Evolutionary conservation across 2,329 filamentous ascomycete species (phyloP), one percentile per base, ranked within the genome.

Genomic region (Acephala macrosclerotiorum): DNA sequence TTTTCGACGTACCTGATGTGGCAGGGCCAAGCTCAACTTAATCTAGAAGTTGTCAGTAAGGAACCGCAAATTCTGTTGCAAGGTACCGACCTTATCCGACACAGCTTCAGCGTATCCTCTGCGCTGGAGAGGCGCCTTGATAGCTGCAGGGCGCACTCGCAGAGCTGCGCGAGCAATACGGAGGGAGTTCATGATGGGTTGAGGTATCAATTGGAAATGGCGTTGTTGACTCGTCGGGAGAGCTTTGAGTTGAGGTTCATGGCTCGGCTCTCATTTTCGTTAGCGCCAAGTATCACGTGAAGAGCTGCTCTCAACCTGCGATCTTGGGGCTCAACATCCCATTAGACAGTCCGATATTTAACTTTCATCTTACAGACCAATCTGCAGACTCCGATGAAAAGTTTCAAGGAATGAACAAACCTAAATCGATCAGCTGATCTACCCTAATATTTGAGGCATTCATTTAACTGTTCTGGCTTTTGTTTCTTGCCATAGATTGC

Each of bases 1-100:
- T 29, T 51, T 67, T 61, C 11, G 62, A 74, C 92, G 83, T 93
- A 98, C 96, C 94, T 97, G 92, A 85, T 98, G 95, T 84, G 96
- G 96, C 76, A 99, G 92, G 80, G 92, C 89, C 85, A 99, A 87
- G 87, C 93, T 97, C 85, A 99, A 90, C 90, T 97, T 96, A 88
- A 99, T 97, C 88, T 90, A 75, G 20, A 45, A 65, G 59, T 61
- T 65, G 70, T 78, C 72, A 77, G 75, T 70, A 68, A 62, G 14
- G 29, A 26, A 55, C 40, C 64, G 63, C 62, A 68, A 70, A 70
- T 70, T 73, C 66, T 73, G 70, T 71, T 66, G 35, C 57, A 29
- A 62, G 58, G 53, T 64, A 77, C 85, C 79, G 81, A 83, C 88
- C 89, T 95, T 95, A 87, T 95, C 92, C 78, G 90, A 84, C 76